Evolutionary conservation across 345 rosid genomes (phyloP), one percentile per base, ranked within the genome.

Genomic region (Punica granatum): DNA sequence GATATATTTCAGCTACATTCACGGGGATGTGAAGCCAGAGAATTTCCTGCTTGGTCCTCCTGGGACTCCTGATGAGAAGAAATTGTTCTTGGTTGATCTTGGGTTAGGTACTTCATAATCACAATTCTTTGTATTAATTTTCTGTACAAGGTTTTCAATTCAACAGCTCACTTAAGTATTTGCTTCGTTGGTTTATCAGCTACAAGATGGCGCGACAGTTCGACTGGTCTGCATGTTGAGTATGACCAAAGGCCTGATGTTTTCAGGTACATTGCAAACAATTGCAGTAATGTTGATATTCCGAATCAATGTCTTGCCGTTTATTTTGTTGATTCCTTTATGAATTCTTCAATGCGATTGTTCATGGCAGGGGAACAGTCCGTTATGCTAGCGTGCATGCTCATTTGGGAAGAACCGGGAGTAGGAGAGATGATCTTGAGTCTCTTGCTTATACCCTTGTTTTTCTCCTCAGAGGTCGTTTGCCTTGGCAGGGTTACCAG

Each of bases 311-410:
- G 41, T 11, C 34, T 26, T 56, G 32, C 34, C 18, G 26, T 26
- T 14, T 51, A n/a, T 51, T 51, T 13, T 56, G 34, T 56, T 56
- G 34, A 30, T 56, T 8, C 19, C 33, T 26, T 56, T 10, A 28
- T 10, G 19, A 10, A 56, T 69, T 30, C 66, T 69, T 54, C 19
- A 30, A 26, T 64, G 42, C 3, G 56, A 21, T 37, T 70, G 34
- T 8, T 71, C 39, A 42, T 71, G 51, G 19, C 77, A 84, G 89
- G 75, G 89, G 89, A 63, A 85, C 89, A 35, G 83, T 85, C 32
- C 86, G 88, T 36, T 84, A 84, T 71, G 88, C 88, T 35, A 78
- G 86, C 66, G 86, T 80, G 46, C 86, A 84, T 76, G 88, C 86
- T 64, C 88, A 84, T 78, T 71, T 84, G 48, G 88, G 88, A 60